Percentiles rank a stretch among this genome's conserved stretches.
Evolutionary conservation across 306 rosid species (phyloP).

Genomic region (Cicer bijugum): DNA sequence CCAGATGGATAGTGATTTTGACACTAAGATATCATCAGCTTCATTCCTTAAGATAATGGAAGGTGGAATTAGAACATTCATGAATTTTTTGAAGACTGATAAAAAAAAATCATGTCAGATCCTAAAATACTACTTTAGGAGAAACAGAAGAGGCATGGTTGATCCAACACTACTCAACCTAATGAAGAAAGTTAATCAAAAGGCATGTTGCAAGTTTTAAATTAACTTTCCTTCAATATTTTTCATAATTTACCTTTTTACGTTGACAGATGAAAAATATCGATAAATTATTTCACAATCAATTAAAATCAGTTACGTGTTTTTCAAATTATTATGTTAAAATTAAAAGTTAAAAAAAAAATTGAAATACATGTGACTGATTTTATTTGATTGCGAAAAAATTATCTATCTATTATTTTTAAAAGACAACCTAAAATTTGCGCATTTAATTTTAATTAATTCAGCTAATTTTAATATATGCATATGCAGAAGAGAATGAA

Average conservation of each 20-base stretch:
- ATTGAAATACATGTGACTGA: too few species aligned
- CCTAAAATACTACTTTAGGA: slow-evolving; percentile 64
- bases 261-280: too few species aligned
- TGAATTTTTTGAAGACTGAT: slow-evolving; percentile 86
- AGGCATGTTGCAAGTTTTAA: slow-evolving; percentile 52
- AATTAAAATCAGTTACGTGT: too few species aligned
- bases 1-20: slow-evolving; percentile 53
- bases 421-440: too few species aligned
- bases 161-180: slow-evolving; percentile 83
- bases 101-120: slow-evolving; percentile 74
- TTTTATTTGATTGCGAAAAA: too few species aligned
- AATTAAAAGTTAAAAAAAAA: too few species aligned
- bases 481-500: slow-evolving; percentile 71
- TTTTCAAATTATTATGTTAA: too few species aligned
- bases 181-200: slow-evolving; percentile 87
- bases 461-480: background rate
- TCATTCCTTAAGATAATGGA: slow-evolving; percentile 85
- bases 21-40: slow-evolving; percentile 68
- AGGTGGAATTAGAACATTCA: slow-evolving; percentile 84
- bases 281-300: too few species aligned
- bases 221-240: background rate
- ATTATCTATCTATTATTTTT: too few species aligned
- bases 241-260: too few species aligned
- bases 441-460: background rate
- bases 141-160: slow-evolving; percentile 67